A percentile compares a stretch with the other conserved stretches of the same genome.
phyloP scores from a whole-genome alignment of 495 filamentous ascomycete species.

The Cercophora scortea region DNA sequence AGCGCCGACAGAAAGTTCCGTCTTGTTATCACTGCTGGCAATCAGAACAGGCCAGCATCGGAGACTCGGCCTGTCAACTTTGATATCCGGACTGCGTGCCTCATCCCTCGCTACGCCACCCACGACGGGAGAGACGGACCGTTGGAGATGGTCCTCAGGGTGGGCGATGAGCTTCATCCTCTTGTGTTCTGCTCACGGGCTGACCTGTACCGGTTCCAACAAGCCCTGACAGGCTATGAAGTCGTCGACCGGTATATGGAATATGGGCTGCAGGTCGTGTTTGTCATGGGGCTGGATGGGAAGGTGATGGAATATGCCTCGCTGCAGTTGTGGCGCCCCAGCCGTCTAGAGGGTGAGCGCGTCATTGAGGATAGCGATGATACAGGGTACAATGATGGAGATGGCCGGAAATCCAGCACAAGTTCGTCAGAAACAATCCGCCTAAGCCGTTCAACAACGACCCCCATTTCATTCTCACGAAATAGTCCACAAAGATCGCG shows the following conservation, averaged over 20 bases:
- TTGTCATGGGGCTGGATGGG: not conserved
- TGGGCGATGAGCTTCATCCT: not conserved
- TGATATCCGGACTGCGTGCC: not conserved
- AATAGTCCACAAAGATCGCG: too few species aligned
- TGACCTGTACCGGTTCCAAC: slow-evolving; percentile 3
- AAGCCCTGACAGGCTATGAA: slow-evolving; percentile 4
- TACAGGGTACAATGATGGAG: too few species aligned
- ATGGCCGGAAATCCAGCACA: too few species aligned
- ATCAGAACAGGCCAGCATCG: not conserved
- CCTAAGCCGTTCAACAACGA: too few species aligned
- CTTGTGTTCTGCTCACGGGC: not conserved
- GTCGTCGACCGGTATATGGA: slow-evolving; percentile 3
- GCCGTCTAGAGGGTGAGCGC: not conserved
- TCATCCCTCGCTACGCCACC: slow-evolving; percentile 3
- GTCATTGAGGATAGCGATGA: not conserved
- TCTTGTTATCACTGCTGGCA: slow-evolving; percentile 2
- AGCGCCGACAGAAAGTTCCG: slow-evolving; percentile 1
- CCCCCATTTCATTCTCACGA: too few species aligned
- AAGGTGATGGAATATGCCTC: slow-evolving; percentile 1
- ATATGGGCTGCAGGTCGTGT: not conserved
- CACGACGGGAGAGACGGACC: not conserved
- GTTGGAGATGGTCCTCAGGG: slow-evolving; percentile 1
- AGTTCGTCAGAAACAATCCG: too few species aligned
- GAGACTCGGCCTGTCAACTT: not conserved
- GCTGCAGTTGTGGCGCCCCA: slow-evolving; percentile 3